These are phyloP conservation scores for Sparassis latifolia DNA, from an alignment of 1,284 basidiomycete species.

Conservation along the genomic window DNA sequence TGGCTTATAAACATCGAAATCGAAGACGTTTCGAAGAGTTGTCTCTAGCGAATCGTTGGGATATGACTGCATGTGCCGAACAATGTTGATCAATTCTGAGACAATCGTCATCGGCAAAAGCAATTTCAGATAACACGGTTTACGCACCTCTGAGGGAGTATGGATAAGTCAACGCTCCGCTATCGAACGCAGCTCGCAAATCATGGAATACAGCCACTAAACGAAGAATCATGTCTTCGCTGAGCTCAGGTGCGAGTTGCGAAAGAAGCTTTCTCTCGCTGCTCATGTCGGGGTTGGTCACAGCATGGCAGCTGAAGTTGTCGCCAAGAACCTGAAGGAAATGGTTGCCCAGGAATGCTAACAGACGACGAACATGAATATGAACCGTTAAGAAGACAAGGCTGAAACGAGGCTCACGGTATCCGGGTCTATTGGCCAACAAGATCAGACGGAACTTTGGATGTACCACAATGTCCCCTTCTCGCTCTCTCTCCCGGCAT, in stretches of 20 bases:
- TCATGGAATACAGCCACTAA: constrained; percentile 62
- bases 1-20: constrained; percentile 60
- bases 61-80: constrained; percentile 55
- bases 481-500: constrained; percentile 36
- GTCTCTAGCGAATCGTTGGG: constrained; percentile 49
- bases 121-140: neutral
- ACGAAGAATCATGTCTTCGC: constrained; percentile 43
- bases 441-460: constrained; percentile 56
- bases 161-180: constrained; percentile 51
- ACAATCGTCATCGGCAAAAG: neutral
- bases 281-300: constrained; percentile 57
- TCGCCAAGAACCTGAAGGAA: constrained; percentile 66
- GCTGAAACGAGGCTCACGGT: constrained; percentile 42
- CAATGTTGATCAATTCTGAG: constrained; percentile 57
- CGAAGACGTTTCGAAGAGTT: constrained; percentile 56
- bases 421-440: constrained; percentile 65
- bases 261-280: constrained; percentile 52
- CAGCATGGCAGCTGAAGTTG: constrained; percentile 59
- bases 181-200: constrained; percentile 48
- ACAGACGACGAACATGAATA: neutral
- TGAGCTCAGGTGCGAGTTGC: constrained; percentile 56
- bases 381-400: neutral
- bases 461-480: constrained; percentile 52
- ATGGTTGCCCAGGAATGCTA: constrained; percentile 66
- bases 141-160: constrained; percentile 55